phyloP scores from a whole-genome alignment of 163 green algal genomes.

The Scenedesmus sp. region DNA sequence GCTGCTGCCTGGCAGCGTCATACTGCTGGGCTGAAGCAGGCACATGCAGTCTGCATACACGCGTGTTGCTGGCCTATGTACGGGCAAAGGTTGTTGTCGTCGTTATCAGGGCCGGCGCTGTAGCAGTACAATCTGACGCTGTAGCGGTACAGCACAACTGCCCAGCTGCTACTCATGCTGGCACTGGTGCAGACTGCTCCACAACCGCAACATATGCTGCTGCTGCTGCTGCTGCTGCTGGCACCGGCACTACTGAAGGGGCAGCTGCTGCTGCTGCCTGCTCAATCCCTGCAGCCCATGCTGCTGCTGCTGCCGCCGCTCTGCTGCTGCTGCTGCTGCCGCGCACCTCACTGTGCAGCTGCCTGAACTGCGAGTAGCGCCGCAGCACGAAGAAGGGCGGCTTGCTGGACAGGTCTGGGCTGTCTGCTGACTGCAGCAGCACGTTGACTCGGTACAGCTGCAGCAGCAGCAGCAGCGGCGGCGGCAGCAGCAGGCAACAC shows the following conservation, averaged over 20 bases:
- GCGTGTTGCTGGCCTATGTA: too few relatives aligned
- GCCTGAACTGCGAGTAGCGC: conserved; percentile 70
- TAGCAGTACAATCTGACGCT: too few relatives aligned
- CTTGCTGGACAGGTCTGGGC: conserved; percentile 15
- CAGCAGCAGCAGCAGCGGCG: neutral
- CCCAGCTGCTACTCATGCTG: too few relatives aligned
- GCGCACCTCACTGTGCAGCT: conserved; percentile 49
- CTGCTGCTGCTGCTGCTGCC: neutral
- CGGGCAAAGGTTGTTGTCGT: too few relatives aligned
- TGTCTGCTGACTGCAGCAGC: conserved; percentile 56
- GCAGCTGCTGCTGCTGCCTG: neutral
- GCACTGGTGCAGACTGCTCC: too few relatives aligned
- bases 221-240: neutral
- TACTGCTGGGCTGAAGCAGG: too few relatives aligned
- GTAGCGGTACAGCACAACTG: too few relatives aligned
- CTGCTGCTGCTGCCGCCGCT: neutral
- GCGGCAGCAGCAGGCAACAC: neutral
- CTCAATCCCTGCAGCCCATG: neutral
- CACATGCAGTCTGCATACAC: too few relatives aligned
- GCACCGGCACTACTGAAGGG: neutral
- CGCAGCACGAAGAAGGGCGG: conserved; percentile 74
- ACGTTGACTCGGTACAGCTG: conserved; percentile 76
- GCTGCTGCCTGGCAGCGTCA: too few relatives aligned
- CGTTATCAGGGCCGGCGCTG: too few relatives aligned
- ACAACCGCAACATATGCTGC: neutral